Evolutionary conservation across 139 green algal genomes (phyloP), one percentile per base, ranked within the genome.

Genomic region (Chara braunii): DNA sequence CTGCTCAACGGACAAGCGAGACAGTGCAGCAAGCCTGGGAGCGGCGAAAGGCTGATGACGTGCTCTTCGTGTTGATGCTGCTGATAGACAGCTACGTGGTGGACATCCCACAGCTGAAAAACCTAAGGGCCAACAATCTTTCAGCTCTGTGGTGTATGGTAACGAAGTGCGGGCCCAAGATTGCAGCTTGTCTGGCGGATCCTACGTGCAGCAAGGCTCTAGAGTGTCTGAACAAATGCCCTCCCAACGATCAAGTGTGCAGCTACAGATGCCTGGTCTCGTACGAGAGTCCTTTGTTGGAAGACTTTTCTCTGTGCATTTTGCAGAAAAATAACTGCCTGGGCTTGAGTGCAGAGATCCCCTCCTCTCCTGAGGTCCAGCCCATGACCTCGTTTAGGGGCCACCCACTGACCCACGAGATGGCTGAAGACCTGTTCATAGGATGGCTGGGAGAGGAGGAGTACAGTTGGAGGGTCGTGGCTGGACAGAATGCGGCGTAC

Each of bases 281-380:
- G 3, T 89, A 96, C 50, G 89, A 97, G 78, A 94, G 71, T 26
- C 64, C 65, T 1, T 64, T 86, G 51, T 85, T 97, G 33, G 81
- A 87, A 69, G 53, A 85, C 24, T 96, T 97, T 72, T 84, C 75
- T 26, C 80, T 95, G 26, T 97, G 91, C 81, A 91, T 97, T 59
- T 79, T 97, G 23, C 88, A 97, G 71, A 88, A 88, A 64, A 82
- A 97, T 84, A 96, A 96, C 84, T 97, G 91, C 78, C 77, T 94
- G 11, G 67, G 76, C 0, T 71, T 91, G 52, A 24, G 68, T 30
- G 76, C 70, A 2, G 42, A 56, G 18, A 51, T 74, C 5, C 70
- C 55, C 31, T 29, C 51, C 2, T 40, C 60, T 11, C 74, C 78
- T 11, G 44, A 90, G 29, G 85, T 88, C n/a, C 62, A 70, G 0